Conservation (phyloP, 148 eudicot species). For the Rhododendron simsii region DNA sequence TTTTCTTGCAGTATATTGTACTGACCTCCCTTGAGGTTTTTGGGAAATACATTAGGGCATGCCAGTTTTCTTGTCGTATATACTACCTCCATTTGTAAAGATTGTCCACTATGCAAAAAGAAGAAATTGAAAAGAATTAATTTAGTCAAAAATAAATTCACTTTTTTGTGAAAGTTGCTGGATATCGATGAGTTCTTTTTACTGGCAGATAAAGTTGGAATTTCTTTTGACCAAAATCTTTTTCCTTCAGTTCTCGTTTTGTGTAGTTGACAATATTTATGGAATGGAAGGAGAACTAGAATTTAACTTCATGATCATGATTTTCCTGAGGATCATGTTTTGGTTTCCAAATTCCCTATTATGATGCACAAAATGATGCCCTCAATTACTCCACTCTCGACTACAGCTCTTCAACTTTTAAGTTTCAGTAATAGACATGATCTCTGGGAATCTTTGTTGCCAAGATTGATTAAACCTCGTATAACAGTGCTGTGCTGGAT, state of each 20-base stretch:
- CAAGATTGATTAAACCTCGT: slow-evolving; percentile 13
- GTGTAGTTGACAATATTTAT: not conserved
- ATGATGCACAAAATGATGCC: not conserved
- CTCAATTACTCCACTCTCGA: not conserved
- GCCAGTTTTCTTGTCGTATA: not conserved
- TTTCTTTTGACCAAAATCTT: not conserved
- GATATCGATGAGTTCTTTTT: not conserved
- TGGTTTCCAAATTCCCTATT: not conserved
- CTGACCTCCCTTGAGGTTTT: not conserved
- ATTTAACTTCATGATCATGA: not conserved
- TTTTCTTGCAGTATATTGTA: not conserved
- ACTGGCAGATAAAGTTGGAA: not conserved
- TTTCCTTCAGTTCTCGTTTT: not conserved
- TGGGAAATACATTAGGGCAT: not conserved
- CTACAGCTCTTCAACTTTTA: not conserved
- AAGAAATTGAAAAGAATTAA: not conserved
- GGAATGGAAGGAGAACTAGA: not conserved
- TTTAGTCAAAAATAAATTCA: not conserved
- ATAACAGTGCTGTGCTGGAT: slow-evolving; percentile 80
- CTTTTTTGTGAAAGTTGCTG: not conserved
- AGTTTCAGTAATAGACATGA: not conserved
- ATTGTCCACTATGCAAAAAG: not conserved
- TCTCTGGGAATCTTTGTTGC: not conserved
- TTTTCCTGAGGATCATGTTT: not conserved
- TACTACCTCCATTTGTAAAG: not conserved